Conservation (phyloP, 805 yeast species). For the Starmerella vitae region DNA sequence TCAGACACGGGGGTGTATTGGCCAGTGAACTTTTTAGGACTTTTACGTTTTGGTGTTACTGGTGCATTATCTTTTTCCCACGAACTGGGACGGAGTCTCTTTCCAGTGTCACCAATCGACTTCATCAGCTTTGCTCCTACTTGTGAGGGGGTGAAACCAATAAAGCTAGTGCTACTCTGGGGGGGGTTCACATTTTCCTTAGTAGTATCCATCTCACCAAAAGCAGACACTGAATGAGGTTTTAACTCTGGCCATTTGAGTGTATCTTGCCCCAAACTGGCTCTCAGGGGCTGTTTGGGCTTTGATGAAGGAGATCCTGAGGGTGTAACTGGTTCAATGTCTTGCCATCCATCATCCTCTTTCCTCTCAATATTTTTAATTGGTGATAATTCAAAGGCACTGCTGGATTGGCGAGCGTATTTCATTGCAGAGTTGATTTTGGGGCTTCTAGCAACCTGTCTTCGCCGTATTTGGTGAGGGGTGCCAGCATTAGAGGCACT, state of each 20-base stretch:
- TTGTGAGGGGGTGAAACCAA: slow-evolving; percentile 13
- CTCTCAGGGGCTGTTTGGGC: too few relatives aligned
- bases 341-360: slow-evolving; percentile 19
- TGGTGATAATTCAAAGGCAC: slow-evolving; percentile 5
- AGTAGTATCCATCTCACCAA: background rate
- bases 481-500: background rate
- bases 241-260: background rate
- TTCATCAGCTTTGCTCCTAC: slow-evolving; percentile 8
- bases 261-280: background rate
- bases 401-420: slow-evolving; percentile 13
- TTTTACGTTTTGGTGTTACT: background rate
- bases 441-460: slow-evolving; percentile 2
- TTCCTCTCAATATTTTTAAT: background rate
- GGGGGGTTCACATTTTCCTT: background rate
- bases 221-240: background rate
- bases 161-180: slow-evolving; percentile 9
- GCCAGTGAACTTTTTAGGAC: background rate
- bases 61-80: background rate
- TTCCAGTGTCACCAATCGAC: slow-evolving; percentile 4
- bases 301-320: background rate
- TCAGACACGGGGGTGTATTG: too few relatives aligned
- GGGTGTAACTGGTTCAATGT: slow-evolving; percentile 7
- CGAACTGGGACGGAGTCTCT: background rate
- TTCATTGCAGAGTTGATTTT: slow-evolving; percentile 11
- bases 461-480: slow-evolving; percentile 6